Evolutionary conservation across 306 rosid genomes (phyloP).

Genomic region (Cyclanthera cordifolia): DNA sequence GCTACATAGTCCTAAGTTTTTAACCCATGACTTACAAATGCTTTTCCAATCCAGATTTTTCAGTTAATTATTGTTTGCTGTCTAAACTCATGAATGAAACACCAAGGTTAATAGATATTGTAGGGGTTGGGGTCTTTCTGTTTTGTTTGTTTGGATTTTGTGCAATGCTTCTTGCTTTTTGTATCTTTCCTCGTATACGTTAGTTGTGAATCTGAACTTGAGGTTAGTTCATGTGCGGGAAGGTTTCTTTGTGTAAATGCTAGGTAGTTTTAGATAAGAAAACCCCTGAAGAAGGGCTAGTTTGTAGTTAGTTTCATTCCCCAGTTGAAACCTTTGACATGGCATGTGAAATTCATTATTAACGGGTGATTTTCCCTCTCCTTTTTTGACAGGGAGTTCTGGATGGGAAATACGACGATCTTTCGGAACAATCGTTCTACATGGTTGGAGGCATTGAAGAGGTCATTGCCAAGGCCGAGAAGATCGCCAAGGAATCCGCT

Average conservation of each 20-base stretch:
- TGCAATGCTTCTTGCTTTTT: neutral
- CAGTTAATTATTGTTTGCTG: neutral
- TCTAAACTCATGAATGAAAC: neutral
- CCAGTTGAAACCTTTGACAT: too few relatives aligned
- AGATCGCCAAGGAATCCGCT: conserved; percentile 76
- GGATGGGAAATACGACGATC: conserved; percentile 90
- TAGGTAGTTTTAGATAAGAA: neutral
- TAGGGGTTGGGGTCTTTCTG: neutral
- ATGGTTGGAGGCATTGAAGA: conserved; percentile 98
- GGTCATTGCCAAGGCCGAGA: conserved; percentile 89
- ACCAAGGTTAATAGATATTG: neutral
- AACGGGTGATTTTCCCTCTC: neutral
- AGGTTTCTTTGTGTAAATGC: neutral
- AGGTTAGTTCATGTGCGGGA: neutral
- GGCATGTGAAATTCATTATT: neutral
- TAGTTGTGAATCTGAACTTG: neutral
- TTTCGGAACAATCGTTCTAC: conserved; percentile 77
- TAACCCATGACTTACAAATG: neutral
- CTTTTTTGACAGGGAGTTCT: conserved; percentile 55
- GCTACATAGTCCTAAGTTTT: neutral
- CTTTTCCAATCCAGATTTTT: neutral
- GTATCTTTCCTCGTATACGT: neutral
- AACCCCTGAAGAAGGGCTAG: neutral
- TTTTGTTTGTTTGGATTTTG: neutral
- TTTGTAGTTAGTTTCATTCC: neutral